Evolutionary conservation across 768 basidiomycete genomes (phyloP), one percentile per base, ranked within the genome.

Genomic region (Pholiota conissans): DNA sequence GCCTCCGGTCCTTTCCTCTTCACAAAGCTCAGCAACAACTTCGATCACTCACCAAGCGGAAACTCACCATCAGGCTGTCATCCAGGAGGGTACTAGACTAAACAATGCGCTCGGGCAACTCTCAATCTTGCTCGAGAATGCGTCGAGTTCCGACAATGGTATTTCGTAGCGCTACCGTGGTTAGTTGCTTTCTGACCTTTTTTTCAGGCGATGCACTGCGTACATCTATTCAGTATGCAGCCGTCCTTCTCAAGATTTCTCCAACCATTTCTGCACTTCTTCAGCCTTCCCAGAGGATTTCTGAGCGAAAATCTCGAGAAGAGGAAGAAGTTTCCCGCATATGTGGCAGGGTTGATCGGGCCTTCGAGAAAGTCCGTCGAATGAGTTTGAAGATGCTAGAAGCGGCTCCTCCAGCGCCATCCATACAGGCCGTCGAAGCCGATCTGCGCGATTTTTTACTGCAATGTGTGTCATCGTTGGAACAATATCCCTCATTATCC

Each of bases 301-400:
- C 37, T 1, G 56, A 53, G 0, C 56, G 40, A 26, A 24, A 24
- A 28, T 50, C 58, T 14, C 52, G 56, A 32, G 61, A 64, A 16
- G 70, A 73, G 40, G 73, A 74, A n/a, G 77, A 80, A 20, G 39
- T 74, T 18, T 52, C 51, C 8, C 77, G 79, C 1, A 70, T 76
- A 29, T 71, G 71, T 18, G 77, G 74, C 20, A 90, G 89, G 67
- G 70, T 87, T 13, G 80, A 83, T 50, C 79, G 87, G 24, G 81
- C 84, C 0, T 59, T 90, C 10, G 89, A 89, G 66, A 74, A 83
- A 50, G 63, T 86, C 13, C 76, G 87, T 18, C 77, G 85, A 51
- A 71, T 74, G n/a, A 73, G 74, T 11, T 62, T 83, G 30, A 82
- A 79, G 46, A 60, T 76, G 18, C 52, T 88, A 16, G 86, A 87